Evolutionary conservation across 1,284 basidiomycete species (phyloP).

Genomic region (Ustilago bromivora): DNA sequence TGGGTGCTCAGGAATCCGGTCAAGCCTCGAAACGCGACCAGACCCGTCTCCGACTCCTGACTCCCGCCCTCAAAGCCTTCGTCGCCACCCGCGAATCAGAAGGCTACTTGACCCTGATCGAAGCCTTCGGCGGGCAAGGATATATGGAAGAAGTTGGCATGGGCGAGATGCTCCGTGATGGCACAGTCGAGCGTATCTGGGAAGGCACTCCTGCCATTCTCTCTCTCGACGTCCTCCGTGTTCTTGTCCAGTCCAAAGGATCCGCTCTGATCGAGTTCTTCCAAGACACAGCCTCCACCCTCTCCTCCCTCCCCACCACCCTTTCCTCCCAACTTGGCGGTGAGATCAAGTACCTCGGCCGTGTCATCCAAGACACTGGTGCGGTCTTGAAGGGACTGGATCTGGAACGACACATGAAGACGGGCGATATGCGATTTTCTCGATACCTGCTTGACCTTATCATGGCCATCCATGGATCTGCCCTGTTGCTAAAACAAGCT

Average conservation of each 20-base stretch:
- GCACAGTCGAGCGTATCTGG: conserved; percentile 83
- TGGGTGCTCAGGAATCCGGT: conserved; percentile 88
- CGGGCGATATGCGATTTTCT: conserved; percentile 36
- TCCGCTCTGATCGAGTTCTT: conserved; percentile 70
- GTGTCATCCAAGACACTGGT: conserved; percentile 10
- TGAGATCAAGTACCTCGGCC: conserved; percentile 26
- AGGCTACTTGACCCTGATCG: conserved; percentile 81
- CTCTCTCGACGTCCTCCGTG: conserved; percentile 77
- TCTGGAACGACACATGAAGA: conserved; percentile 26
- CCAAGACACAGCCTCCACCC: conserved; percentile 62
- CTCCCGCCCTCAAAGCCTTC: conserved; percentile 80
- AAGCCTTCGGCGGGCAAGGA: conserved; percentile 80
- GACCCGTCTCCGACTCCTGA: conserved; percentile 78
- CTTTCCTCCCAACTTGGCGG: conserved; percentile 1
- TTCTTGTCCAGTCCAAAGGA: conserved; percentile 71
- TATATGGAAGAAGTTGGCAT: conserved; percentile 81
- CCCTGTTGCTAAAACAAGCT: conserved; percentile 47
- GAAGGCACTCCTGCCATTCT: conserved; percentile 77
- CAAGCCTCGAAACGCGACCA: conserved; percentile 97
- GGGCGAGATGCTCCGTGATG: conserved; percentile 74
- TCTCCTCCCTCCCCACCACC: conserved; percentile 17
- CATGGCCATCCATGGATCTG: conserved; percentile 34
- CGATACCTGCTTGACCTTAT: conserved; percentile 51
- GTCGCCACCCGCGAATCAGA: conserved; percentile 76
- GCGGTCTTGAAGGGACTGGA: conserved; percentile 17